A percentile compares a stretch with the other conserved stretches of the same genome.
Evolutionary conservation across 805 yeast genomes (phyloP).

Genomic region (Kazachstania psychrophila): DNA sequence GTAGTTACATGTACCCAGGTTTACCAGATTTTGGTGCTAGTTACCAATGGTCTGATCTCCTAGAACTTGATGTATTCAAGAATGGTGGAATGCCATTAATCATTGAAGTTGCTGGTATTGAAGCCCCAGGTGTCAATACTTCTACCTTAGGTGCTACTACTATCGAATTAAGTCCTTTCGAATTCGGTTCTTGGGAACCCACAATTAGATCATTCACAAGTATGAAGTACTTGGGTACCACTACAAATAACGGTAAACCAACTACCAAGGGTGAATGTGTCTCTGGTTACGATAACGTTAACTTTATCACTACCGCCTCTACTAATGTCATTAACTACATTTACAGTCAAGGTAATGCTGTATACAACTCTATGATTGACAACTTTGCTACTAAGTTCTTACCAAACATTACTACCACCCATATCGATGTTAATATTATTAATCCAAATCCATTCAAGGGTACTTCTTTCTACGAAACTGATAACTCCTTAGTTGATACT

Average conservation of each 20-base stretch:
- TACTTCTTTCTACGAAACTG: constrained; percentile 26
- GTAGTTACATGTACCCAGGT: constrained; percentile 61
- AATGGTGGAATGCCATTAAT: constrained; percentile 65
- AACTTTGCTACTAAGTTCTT: constrained; percentile 37
- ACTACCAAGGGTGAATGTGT: constrained; percentile 39
- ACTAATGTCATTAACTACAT: constrained; percentile 69
- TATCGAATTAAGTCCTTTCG: constrained; percentile 54
- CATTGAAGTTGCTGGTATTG: constrained; percentile 53
- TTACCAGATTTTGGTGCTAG: constrained; percentile 55
- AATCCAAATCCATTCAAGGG: constrained; percentile 62
- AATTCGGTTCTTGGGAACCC: constrained; percentile 85
- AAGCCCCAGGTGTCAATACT: constrained; percentile 49
- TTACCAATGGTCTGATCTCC: constrained; percentile 47
- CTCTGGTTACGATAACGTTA: constrained; percentile 69
- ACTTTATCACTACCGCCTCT: constrained; percentile 74
- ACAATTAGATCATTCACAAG: constrained; percentile 55
- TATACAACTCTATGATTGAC: constrained; percentile 33
- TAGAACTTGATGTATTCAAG: constrained; percentile 50
- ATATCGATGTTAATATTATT: constrained; percentile 61
- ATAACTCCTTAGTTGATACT: constrained; percentile 32
- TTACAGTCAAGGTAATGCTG: constrained; percentile 42
- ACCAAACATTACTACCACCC: constrained; percentile 37
- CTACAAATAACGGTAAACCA: constrained; percentile 51
- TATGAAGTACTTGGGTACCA: constrained; percentile 60
- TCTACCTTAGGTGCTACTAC: constrained; percentile 59